phyloP scores from a whole-genome alignment of 352 stramenopile species.

The Pythium dissotocum region DNA sequence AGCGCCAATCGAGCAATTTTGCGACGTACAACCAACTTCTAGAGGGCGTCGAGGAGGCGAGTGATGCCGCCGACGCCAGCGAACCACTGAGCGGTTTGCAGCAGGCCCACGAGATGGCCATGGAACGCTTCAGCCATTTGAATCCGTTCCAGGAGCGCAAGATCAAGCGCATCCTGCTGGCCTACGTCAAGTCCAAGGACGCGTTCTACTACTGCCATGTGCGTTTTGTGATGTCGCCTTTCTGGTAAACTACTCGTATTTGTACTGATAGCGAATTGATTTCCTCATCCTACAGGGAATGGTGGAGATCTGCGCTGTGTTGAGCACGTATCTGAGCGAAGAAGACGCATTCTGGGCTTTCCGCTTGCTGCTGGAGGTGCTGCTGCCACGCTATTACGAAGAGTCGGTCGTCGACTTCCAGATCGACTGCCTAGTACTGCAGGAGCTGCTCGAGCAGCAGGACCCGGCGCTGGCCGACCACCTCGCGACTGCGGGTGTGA shows the following conservation, averaged over 20 bases:
- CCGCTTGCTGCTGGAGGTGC: slow-evolving; percentile 63
- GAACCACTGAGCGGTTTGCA: slow-evolving; percentile 45
- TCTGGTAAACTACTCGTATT: background rate
- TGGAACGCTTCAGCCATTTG: slow-evolving; percentile 77
- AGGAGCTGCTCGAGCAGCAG: slow-evolving; percentile 61
- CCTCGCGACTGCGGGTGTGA: slow-evolving; percentile 56
- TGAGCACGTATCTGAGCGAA: slow-evolving; percentile 76
- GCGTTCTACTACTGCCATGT: slow-evolving; percentile 73
- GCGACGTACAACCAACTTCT: slow-evolving; percentile 59
- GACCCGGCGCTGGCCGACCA: slow-evolving; percentile 60
- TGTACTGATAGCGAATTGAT: background rate
- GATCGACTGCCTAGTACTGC: slow-evolving; percentile 77
- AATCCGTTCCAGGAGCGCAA: slow-evolving; percentile 85
- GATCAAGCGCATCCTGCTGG: slow-evolving; percentile 75
- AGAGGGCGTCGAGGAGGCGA: slow-evolving; percentile 29
- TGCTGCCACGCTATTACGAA: slow-evolving; percentile 82
- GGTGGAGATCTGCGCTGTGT: slow-evolving; percentile 76
- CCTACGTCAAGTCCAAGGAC: slow-evolving; percentile 76
- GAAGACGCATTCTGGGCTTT: slow-evolving; percentile 83
- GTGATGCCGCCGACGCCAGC: slow-evolving; percentile 33
- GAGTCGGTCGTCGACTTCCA: slow-evolving; percentile 81
- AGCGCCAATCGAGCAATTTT: slow-evolving; percentile 47
- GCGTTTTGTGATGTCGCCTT: slow-evolving; percentile 11
- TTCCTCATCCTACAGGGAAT: slow-evolving; percentile 43
- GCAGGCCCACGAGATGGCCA: slow-evolving; percentile 73